Conservation (phyloP, 352 stramenopile genomes). For the Phytophthora pisi region DNA sequence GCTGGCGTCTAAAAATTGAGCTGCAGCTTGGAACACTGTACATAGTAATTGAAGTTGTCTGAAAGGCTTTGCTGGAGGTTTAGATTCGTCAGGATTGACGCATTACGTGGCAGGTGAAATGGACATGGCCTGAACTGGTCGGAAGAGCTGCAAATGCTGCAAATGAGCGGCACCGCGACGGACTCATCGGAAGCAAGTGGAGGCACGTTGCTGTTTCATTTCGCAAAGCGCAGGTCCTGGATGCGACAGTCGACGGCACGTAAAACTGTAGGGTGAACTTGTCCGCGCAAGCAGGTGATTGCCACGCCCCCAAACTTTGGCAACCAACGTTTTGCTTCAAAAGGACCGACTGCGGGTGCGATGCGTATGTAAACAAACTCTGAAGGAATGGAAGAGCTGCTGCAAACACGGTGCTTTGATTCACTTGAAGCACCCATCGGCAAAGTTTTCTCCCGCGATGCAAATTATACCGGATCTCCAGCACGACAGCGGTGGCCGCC, state of each 20-base stretch:
- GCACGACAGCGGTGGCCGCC: conserved; percentile 8
- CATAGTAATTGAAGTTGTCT: not conserved
- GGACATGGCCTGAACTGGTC: conserved; percentile 3
- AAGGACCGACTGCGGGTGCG: not conserved
- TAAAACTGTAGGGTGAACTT: conserved; percentile 1
- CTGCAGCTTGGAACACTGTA: not conserved
- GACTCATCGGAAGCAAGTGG: conserved; percentile 6
- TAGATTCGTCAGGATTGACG: conserved; percentile 5
- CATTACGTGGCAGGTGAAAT: not conserved
- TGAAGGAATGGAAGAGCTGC: not conserved
- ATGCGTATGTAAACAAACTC: not conserved
- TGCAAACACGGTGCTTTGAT: conserved; percentile 19
- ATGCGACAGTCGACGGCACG: conserved; percentile 19
- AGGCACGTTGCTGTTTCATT: not conserved
- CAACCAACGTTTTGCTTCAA: not conserved
- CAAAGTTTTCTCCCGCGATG: conserved; percentile 8
- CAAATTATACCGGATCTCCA: conserved; percentile 18
- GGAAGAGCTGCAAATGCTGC: conserved; percentile 17
- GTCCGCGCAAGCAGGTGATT: conserved; percentile 10
- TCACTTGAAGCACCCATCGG: conserved; percentile 10
- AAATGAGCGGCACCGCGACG: not conserved
- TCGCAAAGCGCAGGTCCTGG: conserved; percentile 11
- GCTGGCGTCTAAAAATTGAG: not conserved
- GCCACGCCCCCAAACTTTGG: not conserved
- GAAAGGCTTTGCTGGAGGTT: not conserved